These are phyloP conservation scores for Cercospora zeina DNA, from an alignment of 2,329 filamentous ascomycete genomes.

Conservation along the genomic window DNA sequence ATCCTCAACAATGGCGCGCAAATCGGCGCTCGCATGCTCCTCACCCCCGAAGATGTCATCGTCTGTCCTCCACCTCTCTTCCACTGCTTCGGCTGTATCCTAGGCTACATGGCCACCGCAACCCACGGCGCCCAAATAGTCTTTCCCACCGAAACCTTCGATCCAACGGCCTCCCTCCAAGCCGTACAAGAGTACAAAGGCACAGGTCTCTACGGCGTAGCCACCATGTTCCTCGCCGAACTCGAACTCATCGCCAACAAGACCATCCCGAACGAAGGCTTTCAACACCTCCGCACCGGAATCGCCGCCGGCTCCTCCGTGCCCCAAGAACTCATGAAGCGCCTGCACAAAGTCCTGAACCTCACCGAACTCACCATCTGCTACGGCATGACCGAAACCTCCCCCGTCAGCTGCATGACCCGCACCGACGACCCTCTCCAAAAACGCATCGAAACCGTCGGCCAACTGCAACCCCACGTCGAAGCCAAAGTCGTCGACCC, in stretches of 20 bases:
- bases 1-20: constrained; percentile 90
- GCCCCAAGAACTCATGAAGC: constrained; percentile 76
- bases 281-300: constrained; percentile 74
- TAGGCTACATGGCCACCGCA: constrained; percentile 95
- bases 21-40: constrained; percentile 81
- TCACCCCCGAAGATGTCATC: constrained; percentile 69
- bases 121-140: constrained; percentile 80
- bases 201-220: constrained; percentile 80
- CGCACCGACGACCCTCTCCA: constrained; percentile 70
- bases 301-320: constrained; percentile 88
- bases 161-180: constrained; percentile 69
- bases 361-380: constrained; percentile 84
- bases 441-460: constrained; percentile 74
- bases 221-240: constrained; percentile 92
- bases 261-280: constrained; percentile 52
- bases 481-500: constrained; percentile 74
- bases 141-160: constrained; percentile 83
- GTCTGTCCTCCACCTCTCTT: constrained; percentile 62
- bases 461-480: constrained; percentile 81
- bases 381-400: constrained; percentile 95
- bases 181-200: constrained; percentile 63
- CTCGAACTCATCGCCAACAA: constrained; percentile 65
- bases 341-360: constrained; percentile 71
- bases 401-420: constrained; percentile 75
- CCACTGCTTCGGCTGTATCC: constrained; percentile 81